These are phyloP conservation scores for Cryptosporidium sp. DNA, from an alignment of 169 alveolate genomes.

Conservation along the genomic window DNA sequence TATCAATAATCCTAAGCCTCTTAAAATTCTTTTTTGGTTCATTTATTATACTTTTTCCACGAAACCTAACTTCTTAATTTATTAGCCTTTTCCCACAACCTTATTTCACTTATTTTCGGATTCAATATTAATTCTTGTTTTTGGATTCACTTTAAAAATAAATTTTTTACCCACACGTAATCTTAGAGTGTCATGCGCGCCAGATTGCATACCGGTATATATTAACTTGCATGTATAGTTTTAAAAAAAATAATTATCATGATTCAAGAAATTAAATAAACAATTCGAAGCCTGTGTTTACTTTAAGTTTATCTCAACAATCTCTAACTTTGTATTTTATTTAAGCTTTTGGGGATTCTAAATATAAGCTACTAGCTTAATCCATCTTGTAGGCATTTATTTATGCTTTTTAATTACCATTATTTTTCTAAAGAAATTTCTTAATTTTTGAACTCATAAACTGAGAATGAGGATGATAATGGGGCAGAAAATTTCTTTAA, in stretches of 20 bases:
- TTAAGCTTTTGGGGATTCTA: neutral
- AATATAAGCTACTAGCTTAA: too few relatives aligned
- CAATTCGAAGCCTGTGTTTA: too few relatives aligned
- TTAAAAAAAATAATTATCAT: neutral
- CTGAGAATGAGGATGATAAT: too few relatives aligned
- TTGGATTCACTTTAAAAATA: neutral
- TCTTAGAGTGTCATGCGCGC: slow-evolving; percentile 20
- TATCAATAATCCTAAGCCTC: neutral
- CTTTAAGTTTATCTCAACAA: too few relatives aligned
- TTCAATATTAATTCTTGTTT: neutral
- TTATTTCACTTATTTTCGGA: neutral
- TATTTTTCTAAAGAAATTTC: too few relatives aligned
- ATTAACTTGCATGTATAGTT: neutral
- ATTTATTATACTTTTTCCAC: neutral
- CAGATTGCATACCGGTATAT: slow-evolving; percentile 20
- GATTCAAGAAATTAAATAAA: too few relatives aligned
- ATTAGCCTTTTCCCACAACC: neutral
- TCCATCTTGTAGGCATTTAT: too few relatives aligned
- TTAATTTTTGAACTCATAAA: too few relatives aligned
- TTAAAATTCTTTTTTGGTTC: neutral
- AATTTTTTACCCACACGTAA: slow-evolving; percentile 16
- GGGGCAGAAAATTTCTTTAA: too few relatives aligned
- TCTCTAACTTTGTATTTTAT: too few relatives aligned
- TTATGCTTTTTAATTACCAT: neutral
- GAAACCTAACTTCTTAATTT: neutral